Evolutionary conservation across 2,329 filamentous ascomycete species (phyloP).

Genomic region (Monascus ruber): DNA sequence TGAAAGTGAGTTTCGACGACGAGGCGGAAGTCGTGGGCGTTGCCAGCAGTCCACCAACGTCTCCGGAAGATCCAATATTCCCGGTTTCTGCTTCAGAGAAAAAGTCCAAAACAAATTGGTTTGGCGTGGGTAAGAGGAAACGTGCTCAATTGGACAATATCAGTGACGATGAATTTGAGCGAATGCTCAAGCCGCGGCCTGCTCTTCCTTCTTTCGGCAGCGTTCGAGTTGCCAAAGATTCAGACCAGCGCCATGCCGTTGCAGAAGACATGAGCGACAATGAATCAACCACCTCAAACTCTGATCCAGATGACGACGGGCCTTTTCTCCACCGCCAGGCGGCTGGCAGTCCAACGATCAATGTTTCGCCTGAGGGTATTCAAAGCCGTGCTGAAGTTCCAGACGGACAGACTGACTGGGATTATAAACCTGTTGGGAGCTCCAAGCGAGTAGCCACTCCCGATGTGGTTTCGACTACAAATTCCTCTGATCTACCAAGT

Average conservation of each 20-base stretch:
- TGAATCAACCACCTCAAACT: constrained; percentile 17
- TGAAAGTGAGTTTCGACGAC: constrained; percentile 59
- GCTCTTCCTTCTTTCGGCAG: constrained; percentile 54
- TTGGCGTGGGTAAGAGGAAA: constrained; percentile 25
- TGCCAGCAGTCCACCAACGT: constrained; percentile 30
- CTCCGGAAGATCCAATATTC: constrained; percentile 24
- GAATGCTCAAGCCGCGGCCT: constrained; percentile 47
- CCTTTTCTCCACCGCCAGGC: too few relatives aligned
- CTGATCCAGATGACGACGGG: too few relatives aligned
- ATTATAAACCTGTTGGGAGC: too few relatives aligned
- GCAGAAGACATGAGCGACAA: constrained; percentile 17
- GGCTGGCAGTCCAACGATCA: too few relatives aligned
- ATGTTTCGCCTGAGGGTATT: background rate
- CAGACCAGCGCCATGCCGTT: constrained; percentile 7
- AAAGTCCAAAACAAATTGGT: constrained; percentile 25
- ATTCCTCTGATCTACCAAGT: background rate
- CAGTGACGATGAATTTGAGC: constrained; percentile 41
- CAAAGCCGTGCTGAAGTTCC: background rate
- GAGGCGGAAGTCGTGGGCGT: constrained; percentile 39
- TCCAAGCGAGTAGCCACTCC: too few relatives aligned
- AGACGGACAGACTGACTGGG: background rate
- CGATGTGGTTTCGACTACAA: background rate
- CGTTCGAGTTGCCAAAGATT: constrained; percentile 38
- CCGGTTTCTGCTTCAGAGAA: constrained; percentile 24
- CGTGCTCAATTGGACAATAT: constrained; percentile 12